Evolutionary conservation across 2,329 filamentous ascomycete species (phyloP).

Genomic region (Rhinocladiella mackenziei): DNA sequence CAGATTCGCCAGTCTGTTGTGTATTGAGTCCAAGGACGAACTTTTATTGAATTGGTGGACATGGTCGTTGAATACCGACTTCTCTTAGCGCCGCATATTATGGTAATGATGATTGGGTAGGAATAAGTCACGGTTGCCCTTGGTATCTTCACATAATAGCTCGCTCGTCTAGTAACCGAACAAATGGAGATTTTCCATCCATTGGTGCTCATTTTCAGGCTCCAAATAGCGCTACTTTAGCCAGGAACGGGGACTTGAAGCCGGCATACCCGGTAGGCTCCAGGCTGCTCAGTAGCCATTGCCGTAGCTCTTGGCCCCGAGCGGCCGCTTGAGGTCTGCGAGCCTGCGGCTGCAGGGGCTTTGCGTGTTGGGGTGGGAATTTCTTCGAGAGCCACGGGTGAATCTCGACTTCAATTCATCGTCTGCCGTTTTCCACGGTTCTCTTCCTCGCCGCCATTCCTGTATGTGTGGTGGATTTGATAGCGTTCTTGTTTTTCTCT

Average conservation of each 20-base stretch:
- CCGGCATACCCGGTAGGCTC: too few relatives aligned
- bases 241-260: slow-evolving; percentile 23
- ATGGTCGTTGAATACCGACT: too few relatives aligned
- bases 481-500: slow-evolving; percentile 2
- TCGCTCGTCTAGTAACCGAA: too few relatives aligned
- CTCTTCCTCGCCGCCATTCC: not conserved
- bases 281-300: too few relatives aligned
- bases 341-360: slow-evolving; percentile 5
- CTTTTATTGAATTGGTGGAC: too few relatives aligned
- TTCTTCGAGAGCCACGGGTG: slow-evolving; percentile 7
- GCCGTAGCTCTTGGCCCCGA: too few relatives aligned
- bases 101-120: too few relatives aligned
- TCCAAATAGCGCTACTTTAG: slow-evolving; percentile 17
- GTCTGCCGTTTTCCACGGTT: not conserved
- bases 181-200: too few relatives aligned
- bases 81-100: too few relatives aligned
- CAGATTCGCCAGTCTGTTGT: not conserved
- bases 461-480: slow-evolving; percentile 5
- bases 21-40: not conserved
- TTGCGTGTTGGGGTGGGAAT: slow-evolving; percentile 15
- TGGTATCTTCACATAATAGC: too few relatives aligned
- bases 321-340: not conserved
- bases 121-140: too few relatives aligned
- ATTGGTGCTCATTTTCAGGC: too few relatives aligned
- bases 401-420: slow-evolving; percentile 15